Conservation (phyloP, 164 flowering plant species). For the Litsea cubeba region DNA sequence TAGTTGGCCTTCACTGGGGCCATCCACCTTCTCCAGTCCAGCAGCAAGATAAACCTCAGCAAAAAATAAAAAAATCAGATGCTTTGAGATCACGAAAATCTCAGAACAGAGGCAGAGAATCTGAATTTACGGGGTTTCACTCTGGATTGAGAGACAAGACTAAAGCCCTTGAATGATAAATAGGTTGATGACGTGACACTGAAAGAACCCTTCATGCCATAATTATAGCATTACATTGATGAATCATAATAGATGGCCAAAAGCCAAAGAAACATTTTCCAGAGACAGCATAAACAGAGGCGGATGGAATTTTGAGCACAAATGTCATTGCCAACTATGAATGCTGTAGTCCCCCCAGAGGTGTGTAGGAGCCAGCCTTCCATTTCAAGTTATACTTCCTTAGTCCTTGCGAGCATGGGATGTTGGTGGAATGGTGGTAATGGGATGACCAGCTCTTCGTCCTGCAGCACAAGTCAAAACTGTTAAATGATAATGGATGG, state of each 20-base stretch:
- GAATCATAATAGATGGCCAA: conserved; percentile 39
- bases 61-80: conserved; percentile 9
- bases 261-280: conserved; percentile 17
- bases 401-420: conserved; percentile 67
- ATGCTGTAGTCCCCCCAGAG: conserved; percentile 14
- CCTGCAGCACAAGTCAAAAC: conserved; percentile 43
- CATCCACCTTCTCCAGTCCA: not conserved
- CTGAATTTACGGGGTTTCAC: not conserved
- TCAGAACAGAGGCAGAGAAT: not conserved
- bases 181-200: not conserved
- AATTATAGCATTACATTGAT: conserved; percentile 34
- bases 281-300: conserved; percentile 21
- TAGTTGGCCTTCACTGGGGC: not conserved
- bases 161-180: not conserved
- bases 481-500: conserved; percentile 4
- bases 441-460: conserved; percentile 52
- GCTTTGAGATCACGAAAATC: not conserved
- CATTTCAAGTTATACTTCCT: conserved; percentile 48
- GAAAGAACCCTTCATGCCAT: conserved; percentile 13
- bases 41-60: conserved; percentile 6
- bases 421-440: conserved; percentile 51
- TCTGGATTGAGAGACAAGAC: conserved; percentile 3
- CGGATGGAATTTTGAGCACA: conserved; percentile 23
- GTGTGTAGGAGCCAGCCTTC: conserved; percentile 10
- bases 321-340: conserved; percentile 29